phyloP scores from a whole-genome alignment of 2,329 filamentous ascomycete genomes.

The Cladosporium cucumerinum region DNA sequence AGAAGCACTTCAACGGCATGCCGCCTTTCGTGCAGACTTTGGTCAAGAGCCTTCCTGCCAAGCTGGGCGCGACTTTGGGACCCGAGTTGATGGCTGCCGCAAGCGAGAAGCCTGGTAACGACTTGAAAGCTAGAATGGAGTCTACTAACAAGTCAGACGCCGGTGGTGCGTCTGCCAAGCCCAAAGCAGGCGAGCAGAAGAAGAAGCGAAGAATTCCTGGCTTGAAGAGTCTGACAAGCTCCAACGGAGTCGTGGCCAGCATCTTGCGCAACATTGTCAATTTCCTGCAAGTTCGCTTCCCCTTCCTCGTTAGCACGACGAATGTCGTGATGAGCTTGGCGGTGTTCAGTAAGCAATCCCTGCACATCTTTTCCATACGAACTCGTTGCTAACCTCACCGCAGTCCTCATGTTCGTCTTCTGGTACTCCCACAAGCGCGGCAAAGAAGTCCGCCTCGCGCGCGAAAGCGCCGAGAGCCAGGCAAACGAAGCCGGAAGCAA shows the following conservation, averaged over 20 bases:
- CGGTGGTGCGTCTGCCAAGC: slow-evolving; percentile 15
- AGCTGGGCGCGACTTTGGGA: slow-evolving; percentile 70
- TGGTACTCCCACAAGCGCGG: slow-evolving; percentile 99
- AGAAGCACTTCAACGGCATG: slow-evolving; percentile 63
- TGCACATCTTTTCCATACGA: neutral
- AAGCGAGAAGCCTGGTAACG: slow-evolving; percentile 60
- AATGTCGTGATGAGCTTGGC: slow-evolving; percentile 89
- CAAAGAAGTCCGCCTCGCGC: slow-evolving; percentile 70
- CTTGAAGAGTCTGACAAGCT: slow-evolving; percentile 75
- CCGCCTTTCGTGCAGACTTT: slow-evolving; percentile 80
- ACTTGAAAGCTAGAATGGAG: slow-evolving; percentile 36
- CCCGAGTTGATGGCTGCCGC: slow-evolving; percentile 81
- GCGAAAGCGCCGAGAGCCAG: slow-evolving; percentile 14
- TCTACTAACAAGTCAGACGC: slow-evolving; percentile 34
- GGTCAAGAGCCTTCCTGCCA: slow-evolving; percentile 77
- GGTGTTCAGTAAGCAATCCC: slow-evolving; percentile 63
- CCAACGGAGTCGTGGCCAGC: slow-evolving; percentile 79
- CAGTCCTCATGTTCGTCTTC: slow-evolving; percentile 85
- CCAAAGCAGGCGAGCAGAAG: slow-evolving; percentile 49
- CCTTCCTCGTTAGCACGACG: slow-evolving; percentile 77
- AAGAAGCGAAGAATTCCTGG: slow-evolving; percentile 66
- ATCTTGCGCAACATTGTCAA: slow-evolving; percentile 89
- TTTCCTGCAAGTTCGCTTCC: slow-evolving; percentile 82
- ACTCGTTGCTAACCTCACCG: slow-evolving; percentile 23
- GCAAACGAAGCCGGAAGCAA: slow-evolving; percentile 20